Base-by-base conservation (phyloP, 2,329 filamentous ascomycete genomes). In the Claviceps digitariae region DNA sequence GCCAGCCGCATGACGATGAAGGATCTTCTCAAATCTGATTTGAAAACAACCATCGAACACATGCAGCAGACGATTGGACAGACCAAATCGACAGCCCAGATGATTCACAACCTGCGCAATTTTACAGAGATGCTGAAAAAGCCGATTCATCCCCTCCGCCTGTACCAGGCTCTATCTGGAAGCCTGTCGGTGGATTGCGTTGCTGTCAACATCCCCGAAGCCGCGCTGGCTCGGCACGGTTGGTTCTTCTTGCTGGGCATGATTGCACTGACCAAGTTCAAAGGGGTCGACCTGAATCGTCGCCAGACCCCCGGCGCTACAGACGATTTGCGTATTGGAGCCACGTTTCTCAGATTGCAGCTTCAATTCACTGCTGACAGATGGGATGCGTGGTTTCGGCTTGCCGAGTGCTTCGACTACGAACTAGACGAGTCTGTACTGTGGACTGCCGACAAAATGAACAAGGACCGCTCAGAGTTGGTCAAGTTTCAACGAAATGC, bases 221-320 rank as follows among this genome's bases (percentile, higher is more conserved):
- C 82, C 51, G 78, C 79, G 0, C 70, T 94, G 36, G 90, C 90
- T 0, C 81, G 81, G 25, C 86, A 88, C 59, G 87, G 90, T 47
- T 97, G 91, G 91, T 95, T 89, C 66, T 95, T 93, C 66, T 72
- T 96, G 31, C 79, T 95, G 57, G 91, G 91, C 21, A 86, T 93
- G 75, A 87, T 95, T 53, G 84, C 88, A 2, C 76, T 97, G 54
- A 88, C 86, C 45, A 95, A 90, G 62, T 97, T 95, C 65, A 82
- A 81, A 59, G 76, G 73, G 34, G 77, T 79, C 64, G 87, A 74
- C 73, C 78, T 72, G 69, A 90, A 75, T 56, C 87, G 91, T 61
- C 81, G 89, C 21, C 78, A 89, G 60, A 87, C 81, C 2, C 85
- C 86, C 1, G 84, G 84, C 3, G 84, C 88, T 15, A 91, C 86